Evolutionary conservation across 2,329 filamentous ascomycete genomes (phyloP).

Genomic region (Rasamsonia emersonii): DNA sequence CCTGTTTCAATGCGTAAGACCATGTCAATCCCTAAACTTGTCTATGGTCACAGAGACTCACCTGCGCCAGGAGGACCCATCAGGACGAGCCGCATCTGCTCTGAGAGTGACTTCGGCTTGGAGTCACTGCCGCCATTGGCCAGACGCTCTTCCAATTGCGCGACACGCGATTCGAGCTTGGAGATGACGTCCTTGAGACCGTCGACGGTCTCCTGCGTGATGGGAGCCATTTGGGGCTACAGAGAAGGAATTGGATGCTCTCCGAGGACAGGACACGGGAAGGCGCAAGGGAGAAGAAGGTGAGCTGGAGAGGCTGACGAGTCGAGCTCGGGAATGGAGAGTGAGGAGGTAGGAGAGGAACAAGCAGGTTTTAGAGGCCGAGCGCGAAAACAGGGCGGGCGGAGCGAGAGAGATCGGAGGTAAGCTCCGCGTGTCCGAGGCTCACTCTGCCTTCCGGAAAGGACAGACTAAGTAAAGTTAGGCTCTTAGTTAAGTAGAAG

Average conservation of each 20-base stretch:
- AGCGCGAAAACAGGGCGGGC: no score
- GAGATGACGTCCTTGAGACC: slow-evolving; percentile 76
- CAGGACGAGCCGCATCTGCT: slow-evolving; percentile 87
- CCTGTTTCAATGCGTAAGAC: slow-evolving; percentile 45
- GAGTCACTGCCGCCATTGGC: slow-evolving; percentile 43
- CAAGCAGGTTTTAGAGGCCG: no score
- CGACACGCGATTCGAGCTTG: slow-evolving; percentile 77
- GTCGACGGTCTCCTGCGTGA: slow-evolving; percentile 71
- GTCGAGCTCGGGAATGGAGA: slow-evolving; percentile 9
- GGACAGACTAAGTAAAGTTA: no score
- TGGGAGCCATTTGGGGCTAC: slow-evolving; percentile 65
- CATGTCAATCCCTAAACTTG: slow-evolving; percentile 14
- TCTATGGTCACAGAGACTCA: slow-evolving; percentile 41
- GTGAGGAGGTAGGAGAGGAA: background rate
- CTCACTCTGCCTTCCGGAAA: no score
- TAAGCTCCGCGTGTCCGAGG: no score
- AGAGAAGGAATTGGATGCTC: slow-evolving; percentile 9
- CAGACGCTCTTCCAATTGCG: slow-evolving; percentile 70
- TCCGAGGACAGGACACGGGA: slow-evolving; percentile 11
- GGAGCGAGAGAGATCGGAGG: no score
- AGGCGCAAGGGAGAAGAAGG: slow-evolving; percentile 6
- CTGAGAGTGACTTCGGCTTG: slow-evolving; percentile 41
- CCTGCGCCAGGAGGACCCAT: slow-evolving; percentile 97
- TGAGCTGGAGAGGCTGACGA: slow-evolving; percentile 4
- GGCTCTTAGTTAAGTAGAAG: no score